Conservation (phyloP, 768 basidiomycete genomes). For the Mycena pura region DNA sequence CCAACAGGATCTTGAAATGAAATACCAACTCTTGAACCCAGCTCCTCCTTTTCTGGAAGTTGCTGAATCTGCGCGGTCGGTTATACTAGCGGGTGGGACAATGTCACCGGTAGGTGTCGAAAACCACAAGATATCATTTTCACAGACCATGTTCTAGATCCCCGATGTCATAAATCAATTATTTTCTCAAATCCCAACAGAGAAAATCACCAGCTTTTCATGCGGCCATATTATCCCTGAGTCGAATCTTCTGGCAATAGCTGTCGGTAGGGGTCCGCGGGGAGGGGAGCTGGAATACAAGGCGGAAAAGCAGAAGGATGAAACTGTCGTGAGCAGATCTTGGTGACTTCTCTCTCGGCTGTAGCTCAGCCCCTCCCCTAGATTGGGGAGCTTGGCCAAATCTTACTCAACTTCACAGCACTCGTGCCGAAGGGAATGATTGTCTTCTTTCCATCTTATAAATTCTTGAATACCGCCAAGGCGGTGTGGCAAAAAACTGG, state of each 20-base stretch:
- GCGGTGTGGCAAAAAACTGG: constrained; percentile 69
- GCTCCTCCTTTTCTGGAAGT: constrained; percentile 86
- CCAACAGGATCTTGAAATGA: constrained; percentile 66
- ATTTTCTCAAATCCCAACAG: constrained; percentile 66
- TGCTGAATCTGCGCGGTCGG: constrained; percentile 77
- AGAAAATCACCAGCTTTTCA: constrained; percentile 79
- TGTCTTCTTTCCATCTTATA: constrained; percentile 94
- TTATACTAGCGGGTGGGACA: constrained; percentile 95
- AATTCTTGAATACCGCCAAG: constrained; percentile 74
- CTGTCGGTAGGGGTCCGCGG: constrained; percentile 76
- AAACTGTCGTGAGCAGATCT: constrained; percentile 56
- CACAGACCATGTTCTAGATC: constrained; percentile 61
- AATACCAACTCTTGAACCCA: constrained; percentile 93
- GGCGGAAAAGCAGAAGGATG: constrained; percentile 73
- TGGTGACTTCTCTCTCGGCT: not conserved
- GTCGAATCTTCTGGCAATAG: constrained; percentile 76
- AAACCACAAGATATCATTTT: not conserved
- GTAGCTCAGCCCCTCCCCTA: constrained; percentile 34
- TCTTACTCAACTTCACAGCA: constrained; percentile 78
- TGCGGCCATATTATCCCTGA: constrained; percentile 93
- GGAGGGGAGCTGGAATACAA: constrained; percentile 84
- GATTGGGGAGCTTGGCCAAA: constrained; percentile 85
- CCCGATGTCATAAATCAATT: constrained; percentile 86
- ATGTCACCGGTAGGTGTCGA: constrained; percentile 88
- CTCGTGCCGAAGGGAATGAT: constrained; percentile 89